Evolutionary conservation across 805 yeast species (phyloP).

Genomic region (Ogataea sp.): DNA sequence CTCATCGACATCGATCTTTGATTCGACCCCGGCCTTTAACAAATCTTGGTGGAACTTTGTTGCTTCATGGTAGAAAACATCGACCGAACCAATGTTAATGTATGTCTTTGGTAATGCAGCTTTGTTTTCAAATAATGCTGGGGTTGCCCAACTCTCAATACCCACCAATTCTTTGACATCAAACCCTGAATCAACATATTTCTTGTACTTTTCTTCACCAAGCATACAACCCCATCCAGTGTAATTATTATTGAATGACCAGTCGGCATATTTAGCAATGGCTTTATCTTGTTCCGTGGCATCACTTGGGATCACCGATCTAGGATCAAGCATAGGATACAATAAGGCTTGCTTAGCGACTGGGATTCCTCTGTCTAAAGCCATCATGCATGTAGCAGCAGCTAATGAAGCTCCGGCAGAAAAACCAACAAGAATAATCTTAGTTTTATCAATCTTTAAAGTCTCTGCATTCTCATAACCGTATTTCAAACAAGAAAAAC

Average conservation of each 20-base stretch:
- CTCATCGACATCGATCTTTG: background rate
- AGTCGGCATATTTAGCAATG: background rate
- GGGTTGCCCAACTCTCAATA: background rate
- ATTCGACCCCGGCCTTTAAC: background rate
- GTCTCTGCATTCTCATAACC: constrained; percentile 17
- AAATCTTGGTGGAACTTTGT: background rate
- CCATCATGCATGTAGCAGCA: constrained; percentile 10
- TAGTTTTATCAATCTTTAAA: constrained; percentile 22
- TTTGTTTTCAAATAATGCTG: background rate
- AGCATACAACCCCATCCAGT: constrained; percentile 1
- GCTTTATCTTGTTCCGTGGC: background rate
- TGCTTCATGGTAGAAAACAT: constrained; percentile 1
- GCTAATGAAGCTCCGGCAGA: constrained; percentile 38
- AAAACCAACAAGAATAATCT: constrained; percentile 35
- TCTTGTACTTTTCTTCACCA: background rate
- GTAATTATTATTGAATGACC: constrained; percentile 1
- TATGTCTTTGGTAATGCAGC: background rate
- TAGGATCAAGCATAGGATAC: constrained; percentile 2
- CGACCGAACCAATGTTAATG: constrained; percentile 1
- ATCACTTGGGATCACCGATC: background rate
- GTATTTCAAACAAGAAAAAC: constrained; percentile 29
- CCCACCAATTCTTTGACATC: background rate
- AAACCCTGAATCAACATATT: background rate
- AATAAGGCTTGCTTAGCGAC: background rate
- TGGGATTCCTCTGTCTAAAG: background rate